Evolutionary conservation across 1,284 basidiomycete species (phyloP).

Genomic region (Ceratobasidium sp.): DNA sequence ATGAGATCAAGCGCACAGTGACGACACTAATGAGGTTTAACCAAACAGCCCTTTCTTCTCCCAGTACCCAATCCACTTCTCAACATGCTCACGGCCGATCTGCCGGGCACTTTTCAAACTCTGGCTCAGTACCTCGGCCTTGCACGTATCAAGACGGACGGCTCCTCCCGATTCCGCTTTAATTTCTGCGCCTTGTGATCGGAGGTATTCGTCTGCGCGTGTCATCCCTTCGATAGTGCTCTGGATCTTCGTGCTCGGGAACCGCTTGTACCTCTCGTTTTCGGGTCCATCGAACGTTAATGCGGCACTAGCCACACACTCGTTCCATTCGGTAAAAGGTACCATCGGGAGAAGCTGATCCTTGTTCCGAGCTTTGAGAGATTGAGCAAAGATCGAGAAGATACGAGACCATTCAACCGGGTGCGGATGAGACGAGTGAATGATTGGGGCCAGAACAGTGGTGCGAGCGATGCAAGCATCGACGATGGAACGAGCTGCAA

Average conservation of each 20-base stretch:
- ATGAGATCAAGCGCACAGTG: too few relatives aligned
- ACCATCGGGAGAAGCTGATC: background rate
- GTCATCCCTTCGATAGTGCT: background rate
- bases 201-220: background rate
- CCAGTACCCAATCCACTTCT: conserved; percentile 32
- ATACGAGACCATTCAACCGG: background rate
- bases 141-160: background rate
- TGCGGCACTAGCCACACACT: background rate
- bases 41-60: conserved; percentile 6
- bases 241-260: conserved; percentile 28
- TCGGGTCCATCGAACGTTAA: background rate
- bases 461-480: background rate
- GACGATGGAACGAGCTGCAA: conserved; percentile 4
- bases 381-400: background rate
- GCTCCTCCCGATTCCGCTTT: background rate
- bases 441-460: background rate
- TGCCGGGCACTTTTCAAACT: background rate
- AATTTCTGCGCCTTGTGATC: background rate
- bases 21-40: too few relatives aligned
- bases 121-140: background rate
- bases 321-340: conserved; percentile 17
- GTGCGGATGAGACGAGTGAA: conserved; percentile 3
- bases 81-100: conserved; percentile 3
- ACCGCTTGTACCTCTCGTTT: background rate
- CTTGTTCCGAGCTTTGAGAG: background rate